A percentile compares a stretch with the other conserved stretches of the same genome.
Evolutionary conservation across 1,284 basidiomycete species (phyloP).

Genomic region (Pseudozyma pruni): DNA sequence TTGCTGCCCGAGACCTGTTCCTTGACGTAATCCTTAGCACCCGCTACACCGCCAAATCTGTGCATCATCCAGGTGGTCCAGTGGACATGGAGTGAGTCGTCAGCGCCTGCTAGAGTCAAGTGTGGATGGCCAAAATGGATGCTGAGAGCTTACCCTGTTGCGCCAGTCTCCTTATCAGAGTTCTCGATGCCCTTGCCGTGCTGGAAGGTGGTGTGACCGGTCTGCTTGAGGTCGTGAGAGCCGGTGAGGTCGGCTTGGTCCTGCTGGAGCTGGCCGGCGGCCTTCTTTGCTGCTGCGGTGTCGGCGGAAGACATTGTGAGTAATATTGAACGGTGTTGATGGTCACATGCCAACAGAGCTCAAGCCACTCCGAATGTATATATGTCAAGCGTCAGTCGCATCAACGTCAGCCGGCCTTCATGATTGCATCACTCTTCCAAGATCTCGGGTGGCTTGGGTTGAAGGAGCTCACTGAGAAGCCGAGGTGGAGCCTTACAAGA

Average conservation of each 20-base stretch:
- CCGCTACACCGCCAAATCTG: slow-evolving; percentile 20
- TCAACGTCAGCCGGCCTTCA: no score
- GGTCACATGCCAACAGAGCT: no score
- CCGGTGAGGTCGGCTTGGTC: slow-evolving; percentile 19
- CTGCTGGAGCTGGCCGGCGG: slow-evolving; percentile 39
- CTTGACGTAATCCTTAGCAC: slow-evolving; percentile 39
- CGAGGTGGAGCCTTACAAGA: background rate
- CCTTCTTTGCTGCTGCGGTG: slow-evolving; percentile 38
- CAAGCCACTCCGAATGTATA: background rate
- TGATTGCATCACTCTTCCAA: no score
- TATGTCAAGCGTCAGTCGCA: background rate
- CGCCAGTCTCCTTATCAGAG: slow-evolving; percentile 27
- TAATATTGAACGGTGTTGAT: background rate
- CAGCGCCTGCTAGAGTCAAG: no score
- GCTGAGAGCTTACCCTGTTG: slow-evolving; percentile 16
- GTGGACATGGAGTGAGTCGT: no score
- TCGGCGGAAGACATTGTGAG: slow-evolving; percentile 36
- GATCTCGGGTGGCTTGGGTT: no score
- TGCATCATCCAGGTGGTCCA: no score
- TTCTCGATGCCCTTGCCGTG: slow-evolving; percentile 31
- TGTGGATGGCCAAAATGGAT: background rate
- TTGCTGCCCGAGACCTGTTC: slow-evolving; percentile 15
- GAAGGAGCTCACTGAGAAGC: no score
- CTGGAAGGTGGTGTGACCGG: slow-evolving; percentile 28
- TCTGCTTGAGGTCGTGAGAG: slow-evolving; percentile 16